These are phyloP conservation scores for Trifolium repens DNA, from an alignment of 306 rosid genomes.

Conservation along the genomic window DNA sequence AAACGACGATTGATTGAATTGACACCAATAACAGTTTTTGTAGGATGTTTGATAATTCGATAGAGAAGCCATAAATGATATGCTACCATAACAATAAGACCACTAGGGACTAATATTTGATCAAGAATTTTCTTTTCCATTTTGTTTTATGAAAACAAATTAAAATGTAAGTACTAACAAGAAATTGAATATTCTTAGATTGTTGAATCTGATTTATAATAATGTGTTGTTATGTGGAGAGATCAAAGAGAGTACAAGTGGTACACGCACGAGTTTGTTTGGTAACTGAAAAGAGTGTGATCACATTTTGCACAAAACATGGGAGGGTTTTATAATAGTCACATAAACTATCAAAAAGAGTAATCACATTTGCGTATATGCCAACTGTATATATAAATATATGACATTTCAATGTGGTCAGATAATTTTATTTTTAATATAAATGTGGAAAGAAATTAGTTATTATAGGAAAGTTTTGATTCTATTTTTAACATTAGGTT, in stretches of 20 bases:
- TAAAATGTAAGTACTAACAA: not conserved
- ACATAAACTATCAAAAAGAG: too few relatives aligned
- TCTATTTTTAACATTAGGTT: too few relatives aligned
- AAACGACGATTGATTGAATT: slow-evolving; percentile 83
- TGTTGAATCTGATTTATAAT: slow-evolving; percentile 29
- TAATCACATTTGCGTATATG: too few relatives aligned
- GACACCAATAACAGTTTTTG: slow-evolving; percentile 76
- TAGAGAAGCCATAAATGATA: slow-evolving; percentile 86
- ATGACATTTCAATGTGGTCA: too few relatives aligned
- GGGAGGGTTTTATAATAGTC: not conserved
- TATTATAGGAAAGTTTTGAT: too few relatives aligned
- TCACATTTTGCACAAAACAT: slow-evolving; percentile 20
- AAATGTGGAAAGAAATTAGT: too few relatives aligned
- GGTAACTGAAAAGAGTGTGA: slow-evolving; percentile 25
- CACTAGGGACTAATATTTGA: slow-evolving; percentile 61
- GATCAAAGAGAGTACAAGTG: slow-evolving; percentile 36
- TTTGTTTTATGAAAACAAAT: not conserved
- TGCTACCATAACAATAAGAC: slow-evolving; percentile 57
- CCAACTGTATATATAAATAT: too few relatives aligned
- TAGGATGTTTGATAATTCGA: slow-evolving; percentile 60
- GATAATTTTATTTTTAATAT: too few relatives aligned
- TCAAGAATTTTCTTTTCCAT: slow-evolving; percentile 69
- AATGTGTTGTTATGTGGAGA: not conserved
- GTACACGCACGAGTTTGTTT: slow-evolving; percentile 42
- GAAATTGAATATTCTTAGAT: slow-evolving; percentile 15